Evolutionary conservation across 495 filamentous ascomycete species (phyloP), one percentile per base, ranked within the genome.

Genomic region (Delitschia confertaspora): DNA sequence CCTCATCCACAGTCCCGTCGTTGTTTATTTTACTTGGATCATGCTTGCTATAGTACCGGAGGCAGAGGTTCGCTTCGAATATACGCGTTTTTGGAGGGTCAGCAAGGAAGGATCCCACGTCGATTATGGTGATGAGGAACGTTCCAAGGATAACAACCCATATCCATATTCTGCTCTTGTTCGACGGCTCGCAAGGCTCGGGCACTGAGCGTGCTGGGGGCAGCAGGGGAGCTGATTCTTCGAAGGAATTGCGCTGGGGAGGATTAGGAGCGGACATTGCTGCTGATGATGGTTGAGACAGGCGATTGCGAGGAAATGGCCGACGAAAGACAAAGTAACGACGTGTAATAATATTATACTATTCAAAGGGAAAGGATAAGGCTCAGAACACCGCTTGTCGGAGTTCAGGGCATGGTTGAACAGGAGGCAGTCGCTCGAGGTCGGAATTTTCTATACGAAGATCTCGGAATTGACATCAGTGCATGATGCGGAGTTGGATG

Each of bases 91-190:
- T 49, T 3, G 53, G 44, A 1, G 53, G 16, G 17, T 57, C 33
- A 26, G 33, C 34, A 2, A 57, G 34, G 45, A 38, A 45, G 6
- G 27, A 29, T 11, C 53, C 53, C 1, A 56, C 10, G 29, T 56
- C 53, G 42, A 50, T 29, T 16, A 47, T 35, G 14, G 45, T 40
- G 16, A 57, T 22, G 10, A 49, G 29, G 27, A 49, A 4, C 32
- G 44, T 43, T 23, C 48, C 24, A 6, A 57, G 29, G 4, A 27
- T 36, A 30, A 27, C 14, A 20, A 57, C 38, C 1, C 45, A 10
- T 7, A 53, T 42, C 49, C 53, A 57, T 7, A 49, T 43, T 31
- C 48, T 57, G 33, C 33, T 32, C 26, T 55, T 46, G 38, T 45
- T 49, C 11, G 23, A 33, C n/a, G 38, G 26, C 2, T 21, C 13